Evolutionary conservation across 1,284 basidiomycete genomes (phyloP), one percentile per base, ranked within the genome.

Genomic region (Ganoderma resinaceum): DNA sequence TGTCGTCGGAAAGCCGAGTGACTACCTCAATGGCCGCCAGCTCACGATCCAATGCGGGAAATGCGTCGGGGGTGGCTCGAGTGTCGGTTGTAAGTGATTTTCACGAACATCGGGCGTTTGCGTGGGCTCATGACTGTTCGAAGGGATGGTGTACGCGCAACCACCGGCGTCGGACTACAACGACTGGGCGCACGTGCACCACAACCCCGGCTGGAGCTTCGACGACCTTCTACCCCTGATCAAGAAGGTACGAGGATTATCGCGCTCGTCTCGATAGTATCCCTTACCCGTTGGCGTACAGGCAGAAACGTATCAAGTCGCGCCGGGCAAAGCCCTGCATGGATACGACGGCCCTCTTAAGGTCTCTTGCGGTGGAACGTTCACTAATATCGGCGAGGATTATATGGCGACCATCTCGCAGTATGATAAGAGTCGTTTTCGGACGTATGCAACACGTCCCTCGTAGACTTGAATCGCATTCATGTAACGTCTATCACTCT

Each of bases 141-240:
- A 26, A 76, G 74, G 73, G 70, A 79, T 82, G 67, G 80, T 85
- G 74, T 89, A 88, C 66, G 85, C 81, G 26, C 83, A 87, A 14
- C 82, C 84, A 1, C 76, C 84, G 18, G 82, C 84, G n/a, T 87
- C 87, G 3, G 87, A 88, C 73, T 88, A 84, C 63, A 84, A 88
- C 65, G 84, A 83, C 67, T 87, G 86, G 87, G 82, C 83, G 70
- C 78, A 65, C 0, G 69, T 78, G 0, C 76, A 85, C 43, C 78
- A 80, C 0, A 88, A 88, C 69, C 77, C 80, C 46, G 87, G 87
- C 2, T 88, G 87, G 87, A 80, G 83, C 18, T 83, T 83, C 0
- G 79, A 80, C 57, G 74, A 83, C 37, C 70, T 88, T 5, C 78
- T 88, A 23, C 86, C 87, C 0, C 75, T 74, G 12, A 59, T 72